Conservation (phyloP, 2,329 filamentous ascomycete species). For the Fusarium verrucosum region DNA sequence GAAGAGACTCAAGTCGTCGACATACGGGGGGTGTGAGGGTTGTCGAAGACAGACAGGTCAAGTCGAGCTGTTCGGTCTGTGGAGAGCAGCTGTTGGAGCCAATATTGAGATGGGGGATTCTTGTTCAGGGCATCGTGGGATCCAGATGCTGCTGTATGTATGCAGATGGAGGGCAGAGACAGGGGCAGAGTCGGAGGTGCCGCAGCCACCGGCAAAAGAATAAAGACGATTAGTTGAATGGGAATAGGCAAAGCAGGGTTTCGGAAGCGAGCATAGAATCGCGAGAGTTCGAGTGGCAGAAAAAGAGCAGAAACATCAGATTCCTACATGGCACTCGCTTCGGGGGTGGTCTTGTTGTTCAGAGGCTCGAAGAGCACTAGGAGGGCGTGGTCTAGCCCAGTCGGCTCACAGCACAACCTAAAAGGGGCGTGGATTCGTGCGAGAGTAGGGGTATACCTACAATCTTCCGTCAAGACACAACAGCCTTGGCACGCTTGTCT, state of each 20-base stretch:
- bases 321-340: slow-evolving; percentile 34
- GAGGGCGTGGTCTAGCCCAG: slow-evolving; percentile 33
- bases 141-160: slow-evolving; percentile 28
- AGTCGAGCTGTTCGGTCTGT: slow-evolving; percentile 20
- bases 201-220: slow-evolving; percentile 40
- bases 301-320: slow-evolving; percentile 41
- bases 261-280: slow-evolving; percentile 37
- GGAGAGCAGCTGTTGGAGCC: slow-evolving; percentile 25
- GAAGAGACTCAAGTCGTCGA: slow-evolving; percentile 11
- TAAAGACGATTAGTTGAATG: slow-evolving; percentile 25
- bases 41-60: slow-evolving; percentile 6
- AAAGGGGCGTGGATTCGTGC: slow-evolving; percentile 22
- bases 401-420: slow-evolving; percentile 14
- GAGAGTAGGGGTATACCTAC: slow-evolving; percentile 28
- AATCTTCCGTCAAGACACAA: slow-evolving; percentile 24
- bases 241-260: slow-evolving; percentile 33
- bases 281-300: slow-evolving; percentile 31
- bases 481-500: slow-evolving; percentile 30
- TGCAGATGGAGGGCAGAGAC: slow-evolving; percentile 28
- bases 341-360: slow-evolving; percentile 29
- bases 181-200: slow-evolving; percentile 31
- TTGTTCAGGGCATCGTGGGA: slow-evolving; percentile 33
- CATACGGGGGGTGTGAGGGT: slow-evolving; percentile 20
- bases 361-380: slow-evolving; percentile 23
- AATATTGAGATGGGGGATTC: slow-evolving; percentile 26